Evolutionary conservation across 345 rosid genomes (phyloP).

Genomic region (Lenwebbia sp.): DNA sequence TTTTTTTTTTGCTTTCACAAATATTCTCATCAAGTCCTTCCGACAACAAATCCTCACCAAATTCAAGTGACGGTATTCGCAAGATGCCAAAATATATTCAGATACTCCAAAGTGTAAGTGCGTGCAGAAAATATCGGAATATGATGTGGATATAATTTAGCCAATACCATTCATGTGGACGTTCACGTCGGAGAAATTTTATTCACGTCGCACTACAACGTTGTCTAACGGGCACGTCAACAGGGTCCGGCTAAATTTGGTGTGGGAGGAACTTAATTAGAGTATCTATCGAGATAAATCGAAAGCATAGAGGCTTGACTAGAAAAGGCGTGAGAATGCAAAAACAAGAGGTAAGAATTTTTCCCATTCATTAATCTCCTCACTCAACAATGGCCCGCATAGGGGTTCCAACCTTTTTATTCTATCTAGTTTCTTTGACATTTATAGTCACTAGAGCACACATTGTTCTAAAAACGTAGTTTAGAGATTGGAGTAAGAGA

Average conservation of each 20-base stretch:
- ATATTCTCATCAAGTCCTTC: not conserved
- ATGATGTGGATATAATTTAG: not conserved
- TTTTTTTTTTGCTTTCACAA: not conserved
- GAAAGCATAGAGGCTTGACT: not conserved
- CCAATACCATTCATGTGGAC: fast-evolving
- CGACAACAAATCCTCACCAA: not conserved
- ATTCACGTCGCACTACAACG: too few relatives aligned
- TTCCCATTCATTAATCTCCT: not conserved
- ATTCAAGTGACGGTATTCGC: not conserved
- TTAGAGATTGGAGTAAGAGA: not conserved
- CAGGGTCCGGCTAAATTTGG: too few relatives aligned
- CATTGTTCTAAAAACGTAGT: not conserved
- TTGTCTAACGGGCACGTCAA: fast-evolving
- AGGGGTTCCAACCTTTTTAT: not conserved
- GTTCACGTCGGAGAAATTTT: not conserved
- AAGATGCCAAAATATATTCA: not conserved
- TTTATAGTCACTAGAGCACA: not conserved
- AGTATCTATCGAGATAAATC: not conserved
- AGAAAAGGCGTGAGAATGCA: not conserved
- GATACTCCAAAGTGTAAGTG: not conserved
- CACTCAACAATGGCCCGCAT: not conserved
- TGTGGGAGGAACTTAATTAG: not conserved
- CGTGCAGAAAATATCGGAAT: not conserved
- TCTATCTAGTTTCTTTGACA: not conserved
- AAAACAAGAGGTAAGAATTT: not conserved